Conservation (phyloP, 2,329 filamentous ascomycete genomes). For the Trichophaea hybrida region DNA sequence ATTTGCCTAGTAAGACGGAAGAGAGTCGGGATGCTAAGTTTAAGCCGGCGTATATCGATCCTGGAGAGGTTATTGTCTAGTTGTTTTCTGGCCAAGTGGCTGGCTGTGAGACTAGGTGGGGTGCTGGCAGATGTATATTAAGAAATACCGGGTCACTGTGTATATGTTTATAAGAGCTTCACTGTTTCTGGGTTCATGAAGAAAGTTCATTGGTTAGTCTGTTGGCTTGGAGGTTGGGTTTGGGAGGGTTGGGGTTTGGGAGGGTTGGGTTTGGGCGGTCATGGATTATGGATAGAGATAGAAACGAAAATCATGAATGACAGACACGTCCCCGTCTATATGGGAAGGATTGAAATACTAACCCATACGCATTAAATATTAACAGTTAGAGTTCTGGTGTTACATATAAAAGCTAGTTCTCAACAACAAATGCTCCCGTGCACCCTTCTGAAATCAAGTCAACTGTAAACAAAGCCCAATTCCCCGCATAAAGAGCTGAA, state of each 20-base stretch:
- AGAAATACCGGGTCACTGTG: no score
- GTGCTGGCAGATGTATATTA: no score
- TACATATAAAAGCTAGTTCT: not conserved
- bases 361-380: not conserved
- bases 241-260: no score
- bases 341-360: not conserved
- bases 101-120: no score
- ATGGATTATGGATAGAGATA: no score
- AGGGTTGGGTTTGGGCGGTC: no score
- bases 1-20: constrained; percentile 38
- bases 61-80: constrained; percentile 41
- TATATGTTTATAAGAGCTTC: no score
- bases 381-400: not conserved
- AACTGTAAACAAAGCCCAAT: not conserved
- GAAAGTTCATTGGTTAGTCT: no score
- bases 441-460: not conserved
- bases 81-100: not conserved
- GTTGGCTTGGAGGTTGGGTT: no score
- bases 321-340: no score
- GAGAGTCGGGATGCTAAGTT: constrained; percentile 33
- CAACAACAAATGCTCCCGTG: not conserved
- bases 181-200: no score
- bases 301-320: no score
- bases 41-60: constrained; percentile 43
- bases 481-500: not conserved